phyloP scores from a whole-genome alignment of 805 yeast genomes.

The Saturnispora ahearnii region DNA sequence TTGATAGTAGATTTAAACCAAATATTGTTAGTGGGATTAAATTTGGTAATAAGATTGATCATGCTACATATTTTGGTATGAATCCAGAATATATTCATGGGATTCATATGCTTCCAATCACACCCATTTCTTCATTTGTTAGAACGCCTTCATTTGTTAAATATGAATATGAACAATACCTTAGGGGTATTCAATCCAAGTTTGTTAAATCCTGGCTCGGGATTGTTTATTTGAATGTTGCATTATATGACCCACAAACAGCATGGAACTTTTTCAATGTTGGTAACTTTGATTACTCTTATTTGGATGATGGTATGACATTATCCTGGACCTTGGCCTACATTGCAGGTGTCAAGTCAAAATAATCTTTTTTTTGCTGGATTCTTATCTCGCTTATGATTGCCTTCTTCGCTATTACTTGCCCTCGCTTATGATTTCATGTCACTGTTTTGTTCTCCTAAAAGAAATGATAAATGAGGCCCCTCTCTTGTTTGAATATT shows the following conservation, averaged over 20 bases:
- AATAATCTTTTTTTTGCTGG: not conserved
- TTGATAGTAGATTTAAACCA: slow-evolving; percentile 45
- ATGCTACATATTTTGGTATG: slow-evolving; percentile 66
- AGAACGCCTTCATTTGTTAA: slow-evolving; percentile 44
- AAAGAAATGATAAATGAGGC: not conserved
- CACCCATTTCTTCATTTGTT: slow-evolving; percentile 56
- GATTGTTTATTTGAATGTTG: slow-evolving; percentile 61
- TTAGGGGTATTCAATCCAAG: slow-evolving; percentile 37
- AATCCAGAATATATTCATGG: slow-evolving; percentile 70
- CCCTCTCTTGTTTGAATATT: not conserved
- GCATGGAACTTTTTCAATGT: slow-evolving; percentile 57
- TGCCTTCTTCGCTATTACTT: not conserved
- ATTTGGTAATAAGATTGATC: slow-evolving; percentile 66
- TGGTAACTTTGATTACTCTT: slow-evolving; percentile 40
- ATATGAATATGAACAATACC: no score
- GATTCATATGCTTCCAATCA: slow-evolving; percentile 69
- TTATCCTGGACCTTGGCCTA: slow-evolving; percentile 67
- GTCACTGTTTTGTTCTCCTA: not conserved
- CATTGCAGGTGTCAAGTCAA: slow-evolving; percentile 31
- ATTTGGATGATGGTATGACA: slow-evolving; percentile 79
- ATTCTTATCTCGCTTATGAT: not conserved
- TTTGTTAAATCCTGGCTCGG: slow-evolving; percentile 72
- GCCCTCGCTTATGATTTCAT: not conserved
- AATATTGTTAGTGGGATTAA: slow-evolving; percentile 68
- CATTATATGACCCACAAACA: slow-evolving; percentile 57